Evolutionary conservation across 768 basidiomycete genomes (phyloP), one percentile per base, ranked within the genome.

Genomic region (Pleurotus tuber-regium): DNA sequence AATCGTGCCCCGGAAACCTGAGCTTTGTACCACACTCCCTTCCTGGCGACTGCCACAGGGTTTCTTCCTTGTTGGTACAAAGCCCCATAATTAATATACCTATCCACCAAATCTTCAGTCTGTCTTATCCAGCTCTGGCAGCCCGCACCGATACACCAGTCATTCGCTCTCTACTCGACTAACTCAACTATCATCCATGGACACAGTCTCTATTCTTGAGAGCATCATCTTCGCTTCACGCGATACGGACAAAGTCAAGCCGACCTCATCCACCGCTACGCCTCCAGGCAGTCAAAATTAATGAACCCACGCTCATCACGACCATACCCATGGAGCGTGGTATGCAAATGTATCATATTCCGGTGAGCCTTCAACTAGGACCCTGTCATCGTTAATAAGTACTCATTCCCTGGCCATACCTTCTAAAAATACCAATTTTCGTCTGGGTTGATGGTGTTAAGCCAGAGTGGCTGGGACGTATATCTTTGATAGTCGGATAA

Each of bases 201-300:
- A 48, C 23, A 18, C 46, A 2, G 23, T 31, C 23, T 48, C 31
- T 2, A 24, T 48, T 8, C 35, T 48, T 7, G 46, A 48, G 25
- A 48, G 46, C 31, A 35, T 48, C 31, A 35, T 48, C 16, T 48
- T 48, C 31, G 46, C 46, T 9, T 33, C 46, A 8, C 46, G 46
- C 8, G 46, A 36, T 10, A 31, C 21, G 23, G 46, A 48, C 30
- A 33, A 31, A 24, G 8, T 26, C 46, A 48, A 23, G 46, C 14
- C 46, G 14, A 16, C 31, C 4, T 48, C 46, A 4, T 30, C 46
- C 4, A 16, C 43, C 8, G 11, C 31, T n/a, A 3, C 46, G 29
- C 26, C 41, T 11, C 16, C 41, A 24, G 23, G 4, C 18, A 6
- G 4, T 11, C 11, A 42, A 42, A 11, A 25, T 10, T 38, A 16